Evolutionary conservation across 2,329 filamentous ascomycete species (phyloP), one percentile per base, ranked within the genome.

Genomic region (Ophiostoma pallidulum): DNA sequence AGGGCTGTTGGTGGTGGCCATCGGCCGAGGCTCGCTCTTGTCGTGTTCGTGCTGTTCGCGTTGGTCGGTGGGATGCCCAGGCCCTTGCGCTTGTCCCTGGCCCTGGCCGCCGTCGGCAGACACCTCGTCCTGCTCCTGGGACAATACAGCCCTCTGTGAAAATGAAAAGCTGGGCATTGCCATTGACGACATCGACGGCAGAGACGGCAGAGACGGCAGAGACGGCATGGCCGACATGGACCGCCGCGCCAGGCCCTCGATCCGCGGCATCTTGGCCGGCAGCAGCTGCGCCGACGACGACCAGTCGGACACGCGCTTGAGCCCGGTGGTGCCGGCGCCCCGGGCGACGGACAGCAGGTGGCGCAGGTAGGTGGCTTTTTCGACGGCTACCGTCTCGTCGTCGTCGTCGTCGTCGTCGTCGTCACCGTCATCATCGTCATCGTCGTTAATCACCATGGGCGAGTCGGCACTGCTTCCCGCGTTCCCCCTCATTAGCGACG

Each of bases 341-440:
- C 74, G 68, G 0, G 73, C 72, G 4, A 75, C 63, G 2, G 59
- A 59, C 56, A 75, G 71, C 2, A 76, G 65, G 45, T 76, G 69
- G 22, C 68, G 65, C 55, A 75, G 63, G 54, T 76, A 76, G 0
- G 64, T 66, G 39, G 64, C 61, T 3, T 60, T 64, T 8, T 60
- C 59, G 29, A 61, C 60, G 16, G 50, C 40, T 10, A 56, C 0
- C 73, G 72, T 10, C 10, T 28, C 24, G 0, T 74, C 57, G 0
- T 72, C 71, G 0, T 73, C 69, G 2, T 13, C 5, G 7, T 14
- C 31, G 12, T 33, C 6, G n/a, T 33, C 31, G 12, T 33, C 31
- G 24, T 28, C 24, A n/a, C n/a, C n/a, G n/a, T n/a, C n/a, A n/a
- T n/a, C n/a, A n/a, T n/a, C n/a, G n/a, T n/a, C n/a, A n/a, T n/a